A percentile compares a stretch with the other conserved stretches of the same genome.
Conservation (phyloP, 164 flowering plant species). For the Saururus chinensis region DNA sequence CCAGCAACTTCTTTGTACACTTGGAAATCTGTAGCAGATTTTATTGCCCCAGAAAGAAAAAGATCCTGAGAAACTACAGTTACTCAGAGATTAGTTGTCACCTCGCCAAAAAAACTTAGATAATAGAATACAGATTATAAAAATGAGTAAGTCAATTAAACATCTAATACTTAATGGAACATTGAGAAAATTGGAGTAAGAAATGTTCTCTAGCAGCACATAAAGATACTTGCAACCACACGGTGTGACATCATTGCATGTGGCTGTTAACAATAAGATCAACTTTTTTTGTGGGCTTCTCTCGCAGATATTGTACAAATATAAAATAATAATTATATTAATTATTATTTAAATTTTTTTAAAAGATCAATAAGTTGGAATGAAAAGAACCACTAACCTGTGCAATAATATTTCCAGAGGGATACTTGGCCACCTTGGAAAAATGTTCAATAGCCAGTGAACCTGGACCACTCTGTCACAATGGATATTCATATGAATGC, state of each 20-base stretch:
- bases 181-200: too few species aligned
- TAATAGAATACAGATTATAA: not conserved
- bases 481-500: not conserved
- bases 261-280: too few species aligned
- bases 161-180: not conserved
- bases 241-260: too few species aligned
- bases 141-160: not conserved
- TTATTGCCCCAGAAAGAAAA: slow-evolving; percentile 58
- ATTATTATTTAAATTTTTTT: too few species aligned
- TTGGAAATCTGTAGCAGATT: slow-evolving; percentile 88
- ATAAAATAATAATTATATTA: too few species aligned
- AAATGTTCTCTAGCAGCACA: too few species aligned
- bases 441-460: slow-evolving; percentile 85
- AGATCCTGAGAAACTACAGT: slow-evolving; percentile 52
- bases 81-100: slow-evolving; percentile 1
- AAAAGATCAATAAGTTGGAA: not conserved
- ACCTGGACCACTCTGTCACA: slow-evolving; percentile 78
- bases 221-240: too few species aligned
- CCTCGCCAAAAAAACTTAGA: not conserved
- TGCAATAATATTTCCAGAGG: slow-evolving; percentile 64
- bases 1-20: slow-evolving; percentile 75
- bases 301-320: too few species aligned
- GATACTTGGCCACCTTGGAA: slow-evolving; percentile 77
- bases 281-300: too few species aligned
- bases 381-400: slow-evolving; percentile 41